A percentile compares a stretch with the other conserved stretches of the same genome.
phyloP scores from a whole-genome alignment of 2,329 filamentous ascomycete species.

The Keithomyces neogunnii region DNA sequence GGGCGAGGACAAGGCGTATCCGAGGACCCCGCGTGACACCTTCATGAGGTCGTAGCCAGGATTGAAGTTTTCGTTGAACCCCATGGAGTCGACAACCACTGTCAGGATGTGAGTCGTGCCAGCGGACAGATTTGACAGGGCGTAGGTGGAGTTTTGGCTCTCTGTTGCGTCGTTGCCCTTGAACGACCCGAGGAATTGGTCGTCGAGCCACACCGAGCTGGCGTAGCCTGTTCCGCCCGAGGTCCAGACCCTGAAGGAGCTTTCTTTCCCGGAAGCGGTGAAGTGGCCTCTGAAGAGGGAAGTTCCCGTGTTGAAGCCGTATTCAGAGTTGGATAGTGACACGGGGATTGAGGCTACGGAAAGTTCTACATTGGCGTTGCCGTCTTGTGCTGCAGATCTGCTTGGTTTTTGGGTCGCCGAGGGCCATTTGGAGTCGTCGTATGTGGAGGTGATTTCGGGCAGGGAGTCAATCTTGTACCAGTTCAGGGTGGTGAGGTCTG shows the following conservation, averaged over 20 bases:
- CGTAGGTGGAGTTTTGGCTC: slow-evolving; percentile 47
- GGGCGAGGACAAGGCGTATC: slow-evolving; percentile 44
- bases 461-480: slow-evolving; percentile 68
- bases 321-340: slow-evolving; percentile 61
- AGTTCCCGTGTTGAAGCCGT: slow-evolving; percentile 63
- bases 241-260: slow-evolving; percentile 46
- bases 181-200: slow-evolving; percentile 55
- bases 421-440: slow-evolving; percentile 61
- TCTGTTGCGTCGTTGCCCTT: slow-evolving; percentile 41
- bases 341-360: slow-evolving; percentile 51
- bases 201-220: slow-evolving; percentile 57
- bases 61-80: slow-evolving; percentile 57
- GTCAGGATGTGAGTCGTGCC: slow-evolving; percentile 55
- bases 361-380: slow-evolving; percentile 51
- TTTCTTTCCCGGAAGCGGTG: slow-evolving; percentile 51
- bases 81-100: slow-evolving; percentile 64
- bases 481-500: slow-evolving; percentile 42
- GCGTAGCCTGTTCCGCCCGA: slow-evolving; percentile 63
- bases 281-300: slow-evolving; percentile 66
- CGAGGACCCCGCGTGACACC: slow-evolving; percentile 50
- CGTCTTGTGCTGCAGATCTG: slow-evolving; percentile 41
- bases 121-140: slow-evolving; percentile 40
- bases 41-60: slow-evolving; percentile 55
- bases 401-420: background rate
- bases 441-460: slow-evolving; percentile 55